Base-by-base conservation (phyloP, 345 rosid genomes). In the Eucalyptus melliodora region DNA sequence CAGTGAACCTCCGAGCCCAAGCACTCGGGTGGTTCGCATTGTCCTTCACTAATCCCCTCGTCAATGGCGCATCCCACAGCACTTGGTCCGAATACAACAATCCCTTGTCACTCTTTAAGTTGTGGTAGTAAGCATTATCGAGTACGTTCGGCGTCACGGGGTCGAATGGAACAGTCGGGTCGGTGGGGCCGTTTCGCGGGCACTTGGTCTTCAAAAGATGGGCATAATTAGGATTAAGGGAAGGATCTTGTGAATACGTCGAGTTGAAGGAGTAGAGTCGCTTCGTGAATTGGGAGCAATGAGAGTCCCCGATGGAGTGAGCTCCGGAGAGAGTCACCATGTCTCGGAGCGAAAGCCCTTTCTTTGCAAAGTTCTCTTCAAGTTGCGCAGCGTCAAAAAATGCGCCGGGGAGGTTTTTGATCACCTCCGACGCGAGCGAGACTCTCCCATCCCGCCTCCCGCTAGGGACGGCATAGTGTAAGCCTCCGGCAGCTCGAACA, bases 401-500 rank as follows among this genome's bases (percentile, higher is more conserved):
- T 11, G 90, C 31, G 2, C 85, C 59, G 8, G 94, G 93, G 21
- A 94, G 80, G 88, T 93, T 91, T n/a, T 55, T 65, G 2, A 26
- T 1, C 5, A 86, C 90, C 16, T 94, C 94, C 3, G 90, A 87
- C 15, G 37, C 44, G 9, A 87, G 5, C 5, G 96, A 92, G 51
- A 94, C 88, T 2, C 92, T 90, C 10, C 95, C 95, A 50, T 94
- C 96, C 3, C 93, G 85, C 30, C 94, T 90, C 47, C 96, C 95
- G 2, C 93, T 88, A 0, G 91, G 93, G 9, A 94, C 90, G 2
- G 72, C 88, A 59, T 92, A 92, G 80, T 88, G n/a, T 6, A 87
- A 87, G 4, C 91, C 67, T 6, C 94, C 93, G 6, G 88, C 89
- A 47, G 51, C 86, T 31, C 14, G n/a, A 77, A 91, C 82, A 27